phyloP scores from a whole-genome alignment of 352 stramenopile species.

The Phytophthora multivora region DNA sequence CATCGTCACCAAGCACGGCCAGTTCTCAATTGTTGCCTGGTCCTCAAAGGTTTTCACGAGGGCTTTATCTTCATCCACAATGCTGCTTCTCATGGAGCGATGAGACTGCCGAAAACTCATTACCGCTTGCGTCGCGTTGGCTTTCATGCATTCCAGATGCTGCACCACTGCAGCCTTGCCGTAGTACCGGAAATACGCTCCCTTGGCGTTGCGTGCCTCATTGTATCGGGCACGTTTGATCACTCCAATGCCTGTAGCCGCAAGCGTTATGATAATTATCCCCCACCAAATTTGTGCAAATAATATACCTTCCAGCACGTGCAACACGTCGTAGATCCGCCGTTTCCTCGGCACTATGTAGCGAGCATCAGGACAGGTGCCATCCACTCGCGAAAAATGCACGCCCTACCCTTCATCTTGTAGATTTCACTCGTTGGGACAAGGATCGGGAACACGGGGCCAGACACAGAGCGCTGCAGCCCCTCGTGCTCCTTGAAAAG shows the following conservation, averaged over 20 bases:
- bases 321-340: slow-evolving; percentile 77
- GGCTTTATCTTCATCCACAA: slow-evolving; percentile 48
- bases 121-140: slow-evolving; percentile 28
- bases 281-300: background rate
- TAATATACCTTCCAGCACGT: slow-evolving; percentile 75
- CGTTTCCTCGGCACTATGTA: slow-evolving; percentile 65
- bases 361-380: slow-evolving; percentile 9
- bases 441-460: slow-evolving; percentile 44
- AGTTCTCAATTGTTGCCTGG: slow-evolving; percentile 47
- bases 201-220: slow-evolving; percentile 33
- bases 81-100: background rate
- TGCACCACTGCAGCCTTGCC: slow-evolving; percentile 46
- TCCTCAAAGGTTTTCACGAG: slow-evolving; percentile 54
- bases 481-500: slow-evolving; percentile 73
- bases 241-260: slow-evolving; percentile 54
- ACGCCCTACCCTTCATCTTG: slow-evolving; percentile 58
- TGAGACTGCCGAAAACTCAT: slow-evolving; percentile 17
- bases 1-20: slow-evolving; percentile 60
- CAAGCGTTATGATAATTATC: slow-evolving; percentile 4
- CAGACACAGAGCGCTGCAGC: slow-evolving; percentile 22
- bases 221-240: slow-evolving; percentile 57
- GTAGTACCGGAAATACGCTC: slow-evolving; percentile 66
- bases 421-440: slow-evolving; percentile 69
- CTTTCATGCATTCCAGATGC: slow-evolving; percentile 43
- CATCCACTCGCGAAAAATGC: background rate